A percentile compares a stretch with the other conserved stretches of the same genome.
These are phyloP conservation scores for Ceratocystis lukuohia DNA, from an alignment of 2,329 filamentous ascomycete species.

Conservation along the genomic window DNA sequence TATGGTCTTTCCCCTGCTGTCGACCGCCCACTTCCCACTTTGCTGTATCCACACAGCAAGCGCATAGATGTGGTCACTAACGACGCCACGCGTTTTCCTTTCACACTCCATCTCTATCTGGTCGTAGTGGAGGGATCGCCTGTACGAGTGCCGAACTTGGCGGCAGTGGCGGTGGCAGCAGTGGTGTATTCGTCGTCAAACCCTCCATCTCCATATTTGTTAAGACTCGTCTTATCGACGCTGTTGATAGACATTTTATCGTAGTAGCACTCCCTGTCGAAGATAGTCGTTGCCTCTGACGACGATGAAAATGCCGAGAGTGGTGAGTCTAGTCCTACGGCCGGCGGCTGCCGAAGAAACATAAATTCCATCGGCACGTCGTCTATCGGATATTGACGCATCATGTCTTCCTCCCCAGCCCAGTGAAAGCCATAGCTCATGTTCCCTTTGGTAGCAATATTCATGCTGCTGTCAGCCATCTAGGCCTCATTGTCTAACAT, in stretches of 20 bases:
- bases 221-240: conserved; percentile 2
- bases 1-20: neutral
- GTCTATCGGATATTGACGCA: neutral
- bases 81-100: neutral
- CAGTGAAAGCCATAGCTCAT: neutral
- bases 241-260: neutral
- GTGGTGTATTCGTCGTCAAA: neutral
- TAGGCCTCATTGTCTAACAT: conserved; percentile 13
- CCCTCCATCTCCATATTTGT: neutral
- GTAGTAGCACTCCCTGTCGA: neutral
- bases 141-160: neutral
- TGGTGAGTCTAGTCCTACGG: neutral
- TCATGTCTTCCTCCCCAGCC: neutral
- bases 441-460: neutral
- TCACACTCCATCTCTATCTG: conserved; percentile 2
- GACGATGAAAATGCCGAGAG: neutral
- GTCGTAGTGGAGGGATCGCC: neutral
- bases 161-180: neutral
- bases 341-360: neutral
- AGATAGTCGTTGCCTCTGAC: neutral
- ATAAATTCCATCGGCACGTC: neutral
- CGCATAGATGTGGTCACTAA: neutral
- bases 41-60: neutral
- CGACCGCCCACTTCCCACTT: neutral
- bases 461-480: conserved; percentile 5